Base-by-base conservation (phyloP, 768 basidiomycete genomes). In the Boletus subcaerulescens region DNA sequence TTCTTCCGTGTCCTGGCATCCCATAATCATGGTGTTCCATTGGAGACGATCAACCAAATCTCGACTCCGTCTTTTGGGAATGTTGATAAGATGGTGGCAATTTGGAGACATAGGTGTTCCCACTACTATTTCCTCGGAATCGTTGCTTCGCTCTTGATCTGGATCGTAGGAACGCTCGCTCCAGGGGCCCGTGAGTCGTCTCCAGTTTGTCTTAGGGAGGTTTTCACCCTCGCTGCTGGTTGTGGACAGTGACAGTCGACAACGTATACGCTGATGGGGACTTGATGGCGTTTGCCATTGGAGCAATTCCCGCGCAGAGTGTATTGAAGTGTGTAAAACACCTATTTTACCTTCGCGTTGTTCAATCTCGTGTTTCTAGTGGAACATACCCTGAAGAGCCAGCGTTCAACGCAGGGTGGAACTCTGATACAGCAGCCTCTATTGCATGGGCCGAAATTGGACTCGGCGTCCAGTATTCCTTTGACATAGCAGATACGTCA, bases 391-490 rank as follows among this genome's bases (percentile, higher is more conserved):
- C 3, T 31, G 2, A 0, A 13, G 6, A 12, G 3, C 56, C 53
- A 10, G 29, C 36, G 3, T 56, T 35, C 32, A 51, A 51, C 22
- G 53, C 65, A 10, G 36, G 48, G 14, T 9, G 20, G 14, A 58
- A 60, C 24, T 17, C 58, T 42, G 60, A 7, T 8, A n/a, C 40
- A 17, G 65, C 67, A n/a, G 68, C 65, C 5, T 58, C 56, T 3
- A 53, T 68, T 18, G 8, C 53, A 3, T 70, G 65, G 68, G 68
- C 61, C 3, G 67, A 68, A 51, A 57, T 57, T 29, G 68, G 58
- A 22, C 59, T 68, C 7, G 56, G 47, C 11, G 58, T 67, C 11
- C 62, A 67, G 45, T 68, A 67, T 33, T 63, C 65, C 2, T 68
- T 67, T 38, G 43, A 56, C 8, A 14, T 50, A 18, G 58, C 45